Conservation (phyloP, 257 asterid species). For the Catharanthus roseus region DNA sequence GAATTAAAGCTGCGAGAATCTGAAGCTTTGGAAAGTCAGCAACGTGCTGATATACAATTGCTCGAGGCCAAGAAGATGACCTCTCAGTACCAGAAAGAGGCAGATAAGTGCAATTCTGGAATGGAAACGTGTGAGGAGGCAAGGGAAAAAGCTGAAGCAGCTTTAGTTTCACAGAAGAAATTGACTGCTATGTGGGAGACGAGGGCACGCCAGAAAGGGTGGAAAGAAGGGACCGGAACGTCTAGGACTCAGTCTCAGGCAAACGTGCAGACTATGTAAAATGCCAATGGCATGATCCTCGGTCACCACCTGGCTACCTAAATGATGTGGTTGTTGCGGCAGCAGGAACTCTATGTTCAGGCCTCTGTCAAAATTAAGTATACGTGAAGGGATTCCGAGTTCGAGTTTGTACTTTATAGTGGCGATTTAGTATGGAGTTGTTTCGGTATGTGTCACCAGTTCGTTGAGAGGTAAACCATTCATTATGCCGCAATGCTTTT, state of each 20-base stretch:
- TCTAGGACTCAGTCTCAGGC: conserved; percentile 17
- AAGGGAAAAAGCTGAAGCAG: conserved; percentile 79
- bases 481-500: neutral
- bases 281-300: neutral
- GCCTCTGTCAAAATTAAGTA: neutral
- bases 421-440: neutral
- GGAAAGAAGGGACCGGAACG: conserved; percentile 64
- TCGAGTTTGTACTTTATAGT: neutral
- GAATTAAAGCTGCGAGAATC: conserved; percentile 75
- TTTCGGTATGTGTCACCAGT: neutral
- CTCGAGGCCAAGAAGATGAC: conserved; percentile 93
- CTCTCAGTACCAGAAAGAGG: conserved; percentile 92
- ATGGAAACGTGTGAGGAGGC: conserved; percentile 98
- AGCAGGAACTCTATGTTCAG: neutral
- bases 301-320: neutral
- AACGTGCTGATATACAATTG: conserved; percentile 75
- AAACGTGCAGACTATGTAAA: conserved; percentile 21
- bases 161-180: conserved; percentile 59
- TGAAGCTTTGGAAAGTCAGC: conserved; percentile 76
- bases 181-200: conserved; percentile 73
- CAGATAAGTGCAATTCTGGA: conserved; percentile 94
- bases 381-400: neutral
- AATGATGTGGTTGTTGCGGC: neutral
- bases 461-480: neutral
- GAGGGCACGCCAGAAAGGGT: conserved; percentile 86